Base-by-base conservation (phyloP, 2,329 filamentous ascomycete species). In the Pseudocercospora musae region DNA sequence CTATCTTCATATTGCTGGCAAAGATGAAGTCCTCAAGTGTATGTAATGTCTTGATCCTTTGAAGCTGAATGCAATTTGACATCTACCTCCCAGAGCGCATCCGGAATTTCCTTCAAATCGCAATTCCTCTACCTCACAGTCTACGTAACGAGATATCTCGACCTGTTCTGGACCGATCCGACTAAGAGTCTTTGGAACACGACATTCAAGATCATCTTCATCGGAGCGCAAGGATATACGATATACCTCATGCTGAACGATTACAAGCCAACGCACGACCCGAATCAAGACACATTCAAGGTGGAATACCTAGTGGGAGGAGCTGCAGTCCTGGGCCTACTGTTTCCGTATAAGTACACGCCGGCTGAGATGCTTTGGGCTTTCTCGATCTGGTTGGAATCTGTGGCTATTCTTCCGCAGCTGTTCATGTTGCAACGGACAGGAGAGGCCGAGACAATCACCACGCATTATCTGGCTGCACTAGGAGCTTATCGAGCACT, bases 391-490 rank as follows among this genome's bases (percentile, higher is more conserved):
- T 99, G 95, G 95, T 86, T 99, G 31, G 95, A 99, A 81, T 89
- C 90, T 4, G 95, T 99, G 18, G 95, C 95, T 57, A 99, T 99
- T 71, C 85, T 99, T 64, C 95, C 95, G 1, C 95, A 99, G 81
- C 85, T 99, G 58, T 98, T 99, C 79, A 96, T 99, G 91, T 84
- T 99, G 67, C 95, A 99, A 80, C 85, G 95, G 72, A 99, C 95
- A 0, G 96, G 95, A 69, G 94, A 98, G 80, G 96, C 95, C 10
- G 95, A 99, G 80, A 97, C 95, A n/a, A 99, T 99, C 74, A 99
- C 95, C 11, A 96, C 93, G 1, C 94, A 99, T 79, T 99, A 99
- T 77, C 85, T 99, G 46, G 96, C 96, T 74, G 94, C 96, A 13
- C 83, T 99, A 40, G 95, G 95, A 33, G 82, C 89, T 66, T 99